Percentiles rank a stretch among this genome's conserved stretches.
Evolutionary conservation across 345 rosid species (phyloP).

Genomic region (Abelmoschus esculentus): DNA sequence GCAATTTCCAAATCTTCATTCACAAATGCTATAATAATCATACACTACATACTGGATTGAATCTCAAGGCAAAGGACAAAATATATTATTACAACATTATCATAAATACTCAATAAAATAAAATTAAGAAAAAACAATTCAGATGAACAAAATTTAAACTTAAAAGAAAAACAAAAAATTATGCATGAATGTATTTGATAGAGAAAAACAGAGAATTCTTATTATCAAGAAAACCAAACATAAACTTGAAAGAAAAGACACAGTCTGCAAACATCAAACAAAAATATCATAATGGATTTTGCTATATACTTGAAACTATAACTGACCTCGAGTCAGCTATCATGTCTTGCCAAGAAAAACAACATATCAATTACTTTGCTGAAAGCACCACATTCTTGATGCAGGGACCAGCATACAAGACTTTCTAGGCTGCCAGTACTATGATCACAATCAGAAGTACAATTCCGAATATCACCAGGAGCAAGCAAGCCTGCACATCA

Average conservation of each 20-base stretch:
- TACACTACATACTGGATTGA: no score
- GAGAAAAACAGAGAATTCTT: no score
- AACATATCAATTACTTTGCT: slow-evolving; percentile 4
- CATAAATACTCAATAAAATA: no score
- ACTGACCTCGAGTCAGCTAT: not conserved
- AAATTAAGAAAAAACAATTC: no score
- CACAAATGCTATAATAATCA: no score
- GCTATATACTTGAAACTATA: slow-evolving; percentile 18
- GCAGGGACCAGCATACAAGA: not conserved
- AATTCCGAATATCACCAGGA: slow-evolving; percentile 82
- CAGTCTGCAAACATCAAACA: slow-evolving; percentile 5
- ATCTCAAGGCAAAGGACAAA: no score
- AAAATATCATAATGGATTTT: not conserved
- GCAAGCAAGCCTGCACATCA: slow-evolving; percentile 64
- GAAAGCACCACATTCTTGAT: slow-evolving; percentile 1
- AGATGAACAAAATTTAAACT: no score
- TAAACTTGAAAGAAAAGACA: slow-evolving; percentile 3
- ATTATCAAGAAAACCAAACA: not conserved
- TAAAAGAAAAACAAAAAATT: no score
- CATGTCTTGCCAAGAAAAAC: slow-evolving; percentile 4
- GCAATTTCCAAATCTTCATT: no score
- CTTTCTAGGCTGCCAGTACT: slow-evolving; percentile 29
- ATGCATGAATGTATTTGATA: no score
- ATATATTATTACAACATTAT: no score
- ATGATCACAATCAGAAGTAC: slow-evolving; percentile 72